Conservation (phyloP, 2,329 filamentous ascomycete species). For the Rutstroemia sp. region DNA sequence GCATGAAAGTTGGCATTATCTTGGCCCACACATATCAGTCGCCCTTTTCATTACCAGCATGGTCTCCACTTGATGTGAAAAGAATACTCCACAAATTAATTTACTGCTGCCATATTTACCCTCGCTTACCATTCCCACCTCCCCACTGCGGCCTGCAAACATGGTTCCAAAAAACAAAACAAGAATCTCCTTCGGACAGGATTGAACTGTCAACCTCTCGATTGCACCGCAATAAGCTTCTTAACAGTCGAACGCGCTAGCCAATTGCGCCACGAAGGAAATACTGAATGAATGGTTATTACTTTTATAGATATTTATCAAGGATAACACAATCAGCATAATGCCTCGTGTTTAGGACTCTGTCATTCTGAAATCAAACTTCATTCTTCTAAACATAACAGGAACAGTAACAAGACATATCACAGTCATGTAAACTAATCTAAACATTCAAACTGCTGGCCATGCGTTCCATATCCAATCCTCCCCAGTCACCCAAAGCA, state of each 20-base stretch:
- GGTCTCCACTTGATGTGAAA: too few relatives aligned
- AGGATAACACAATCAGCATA: background rate
- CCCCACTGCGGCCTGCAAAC: background rate
- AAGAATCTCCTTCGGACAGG: slow-evolving; percentile 2
- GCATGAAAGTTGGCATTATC: too few relatives aligned
- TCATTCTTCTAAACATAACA: background rate
- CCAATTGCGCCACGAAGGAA: slow-evolving; percentile 11
- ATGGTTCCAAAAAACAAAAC: background rate
- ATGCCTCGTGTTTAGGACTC: background rate
- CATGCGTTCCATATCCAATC: too few relatives aligned
- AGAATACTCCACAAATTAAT: too few relatives aligned
- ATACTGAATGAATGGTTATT: background rate
- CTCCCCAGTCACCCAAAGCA: too few relatives aligned
- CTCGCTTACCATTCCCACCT: background rate
- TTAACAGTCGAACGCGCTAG: slow-evolving; percentile 10
- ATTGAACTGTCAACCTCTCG: slow-evolving; percentile 7
- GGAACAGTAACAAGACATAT: background rate
- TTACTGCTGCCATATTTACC: background rate
- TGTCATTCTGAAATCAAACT: background rate
- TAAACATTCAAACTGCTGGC: too few relatives aligned
- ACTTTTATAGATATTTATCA: background rate
- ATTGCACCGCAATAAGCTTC: background rate
- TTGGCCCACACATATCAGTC: too few relatives aligned
- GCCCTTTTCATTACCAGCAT: too few relatives aligned
- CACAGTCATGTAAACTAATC: too few relatives aligned